Percentiles rank a stretch among this genome's conserved stretches.
phyloP scores from a whole-genome alignment of 306 rosid species.

The Cicer cuneatum region DNA sequence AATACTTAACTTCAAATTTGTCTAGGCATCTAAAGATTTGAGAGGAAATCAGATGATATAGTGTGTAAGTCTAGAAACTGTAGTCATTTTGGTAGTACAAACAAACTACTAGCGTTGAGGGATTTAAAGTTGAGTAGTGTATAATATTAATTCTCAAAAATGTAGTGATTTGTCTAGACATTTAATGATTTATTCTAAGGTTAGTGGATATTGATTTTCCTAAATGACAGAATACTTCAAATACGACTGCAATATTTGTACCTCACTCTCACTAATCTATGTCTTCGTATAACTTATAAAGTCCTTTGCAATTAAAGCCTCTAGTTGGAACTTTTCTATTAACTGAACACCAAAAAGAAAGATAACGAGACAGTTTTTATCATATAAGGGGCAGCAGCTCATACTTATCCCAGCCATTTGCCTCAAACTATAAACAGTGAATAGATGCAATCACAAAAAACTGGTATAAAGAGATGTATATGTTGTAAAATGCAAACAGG shows the following conservation, averaged over 20 bases:
- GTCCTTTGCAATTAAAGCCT: not conserved
- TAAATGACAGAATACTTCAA: not conserved
- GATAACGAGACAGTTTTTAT: not conserved
- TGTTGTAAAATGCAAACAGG: too few relatives aligned
- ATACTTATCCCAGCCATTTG: not conserved
- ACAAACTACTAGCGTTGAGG: not conserved
- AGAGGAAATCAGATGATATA: slow-evolving; percentile 7
- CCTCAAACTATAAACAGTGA: not conserved
- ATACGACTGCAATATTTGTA: not conserved
- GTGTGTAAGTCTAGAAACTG: not conserved
- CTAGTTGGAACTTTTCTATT: not conserved
- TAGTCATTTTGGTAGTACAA: not conserved
- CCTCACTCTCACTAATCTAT: not conserved
- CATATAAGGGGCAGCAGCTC: not conserved
- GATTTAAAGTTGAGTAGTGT: not conserved
- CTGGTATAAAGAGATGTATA: not conserved
- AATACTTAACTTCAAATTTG: not conserved
- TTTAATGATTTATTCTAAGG: not conserved
- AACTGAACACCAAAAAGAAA: not conserved
- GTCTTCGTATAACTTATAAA: not conserved
- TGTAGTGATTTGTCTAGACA: not conserved
- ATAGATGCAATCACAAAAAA: not conserved
- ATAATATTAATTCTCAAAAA: not conserved
- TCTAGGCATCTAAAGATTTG: not conserved
- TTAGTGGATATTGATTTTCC: not conserved